phyloP scores from a whole-genome alignment of 768 basidiomycete genomes.

The Pulveroboletus sp. region DNA sequence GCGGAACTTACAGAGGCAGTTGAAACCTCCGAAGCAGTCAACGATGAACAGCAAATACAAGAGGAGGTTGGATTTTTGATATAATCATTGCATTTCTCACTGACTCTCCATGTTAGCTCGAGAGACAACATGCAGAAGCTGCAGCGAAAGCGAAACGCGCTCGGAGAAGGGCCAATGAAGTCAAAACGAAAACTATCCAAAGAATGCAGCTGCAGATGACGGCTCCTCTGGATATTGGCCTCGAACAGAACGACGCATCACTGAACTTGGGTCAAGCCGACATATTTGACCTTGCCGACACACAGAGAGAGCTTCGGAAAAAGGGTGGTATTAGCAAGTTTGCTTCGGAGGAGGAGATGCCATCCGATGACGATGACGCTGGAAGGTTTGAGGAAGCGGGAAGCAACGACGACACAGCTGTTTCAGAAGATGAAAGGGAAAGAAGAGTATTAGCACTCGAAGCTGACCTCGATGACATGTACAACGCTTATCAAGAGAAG shows the following conservation, averaged over 20 bases:
- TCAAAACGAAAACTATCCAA: slow-evolving; percentile 81
- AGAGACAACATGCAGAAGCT: slow-evolving; percentile 75
- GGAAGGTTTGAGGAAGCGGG: slow-evolving; percentile 21
- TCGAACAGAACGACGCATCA: slow-evolving; percentile 75
- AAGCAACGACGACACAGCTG: slow-evolving; percentile 44
- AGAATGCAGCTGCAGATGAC: slow-evolving; percentile 98
- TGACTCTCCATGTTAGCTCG: slow-evolving; percentile 51
- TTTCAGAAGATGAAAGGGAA: slow-evolving; percentile 69
- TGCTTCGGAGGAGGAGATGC: slow-evolving; percentile 41
- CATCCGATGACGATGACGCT: slow-evolving; percentile 42
- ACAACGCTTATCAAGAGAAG: slow-evolving; percentile 80
- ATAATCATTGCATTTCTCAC: neutral
- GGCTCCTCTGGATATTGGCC: slow-evolving; percentile 92
- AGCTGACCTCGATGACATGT: slow-evolving; percentile 82
- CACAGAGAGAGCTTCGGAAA: slow-evolving; percentile 45
- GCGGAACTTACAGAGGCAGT: slow-evolving; percentile 74
- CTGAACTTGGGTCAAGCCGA: slow-evolving; percentile 78
- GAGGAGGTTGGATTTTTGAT: slow-evolving; percentile 59
- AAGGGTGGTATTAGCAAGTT: slow-evolving; percentile 39
- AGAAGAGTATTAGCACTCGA: slow-evolving; percentile 62
- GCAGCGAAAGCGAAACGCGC: slow-evolving; percentile 72
- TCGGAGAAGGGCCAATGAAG: slow-evolving; percentile 81
- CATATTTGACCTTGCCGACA: slow-evolving; percentile 76
- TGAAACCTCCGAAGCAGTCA: slow-evolving; percentile 62
- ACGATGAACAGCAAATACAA: slow-evolving; percentile 87